Evolutionary conservation across 2,329 filamentous ascomycete species (phyloP).

Genomic region (Elsinoe perseae): DNA sequence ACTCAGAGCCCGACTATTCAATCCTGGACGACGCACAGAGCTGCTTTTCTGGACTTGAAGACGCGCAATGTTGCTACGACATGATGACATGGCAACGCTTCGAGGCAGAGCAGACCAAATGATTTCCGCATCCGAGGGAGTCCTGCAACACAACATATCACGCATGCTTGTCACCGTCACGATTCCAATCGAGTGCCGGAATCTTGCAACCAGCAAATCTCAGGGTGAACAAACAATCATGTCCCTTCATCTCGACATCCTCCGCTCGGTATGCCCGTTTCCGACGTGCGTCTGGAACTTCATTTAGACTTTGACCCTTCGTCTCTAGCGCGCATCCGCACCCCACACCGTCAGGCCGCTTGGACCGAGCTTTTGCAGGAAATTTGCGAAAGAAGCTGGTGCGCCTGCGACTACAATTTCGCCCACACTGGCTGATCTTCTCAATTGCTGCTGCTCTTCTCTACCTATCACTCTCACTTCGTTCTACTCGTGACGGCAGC

Average conservation of each 20-base stretch:
- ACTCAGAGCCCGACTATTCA: background rate
- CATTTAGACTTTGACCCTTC: constrained; percentile 7
- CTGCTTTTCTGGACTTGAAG: background rate
- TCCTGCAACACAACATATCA: too few relatives aligned
- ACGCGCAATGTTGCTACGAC: too few relatives aligned
- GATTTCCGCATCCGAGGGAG: too few relatives aligned
- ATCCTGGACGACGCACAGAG: background rate
- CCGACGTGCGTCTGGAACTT: background rate
- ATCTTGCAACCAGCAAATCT: background rate
- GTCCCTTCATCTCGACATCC: background rate
- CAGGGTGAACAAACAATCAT: background rate
- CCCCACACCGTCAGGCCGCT: constrained; percentile 3
- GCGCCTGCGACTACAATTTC: constrained; percentile 4
- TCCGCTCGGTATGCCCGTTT: background rate
- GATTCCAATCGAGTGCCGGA: background rate
- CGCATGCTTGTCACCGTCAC: too few relatives aligned
- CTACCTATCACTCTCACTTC: background rate
- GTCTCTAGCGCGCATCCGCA: background rate
- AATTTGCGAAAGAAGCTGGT: constrained; percentile 6
- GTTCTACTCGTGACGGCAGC: background rate
- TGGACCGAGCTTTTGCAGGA: constrained; percentile 8
- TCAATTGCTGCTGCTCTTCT: background rate
- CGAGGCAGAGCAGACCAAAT: too few relatives aligned
- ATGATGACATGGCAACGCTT: too few relatives aligned
- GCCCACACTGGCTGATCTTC: background rate